Conservation (phyloP, 345 rosid genomes). For the Salix viminalis region DNA sequence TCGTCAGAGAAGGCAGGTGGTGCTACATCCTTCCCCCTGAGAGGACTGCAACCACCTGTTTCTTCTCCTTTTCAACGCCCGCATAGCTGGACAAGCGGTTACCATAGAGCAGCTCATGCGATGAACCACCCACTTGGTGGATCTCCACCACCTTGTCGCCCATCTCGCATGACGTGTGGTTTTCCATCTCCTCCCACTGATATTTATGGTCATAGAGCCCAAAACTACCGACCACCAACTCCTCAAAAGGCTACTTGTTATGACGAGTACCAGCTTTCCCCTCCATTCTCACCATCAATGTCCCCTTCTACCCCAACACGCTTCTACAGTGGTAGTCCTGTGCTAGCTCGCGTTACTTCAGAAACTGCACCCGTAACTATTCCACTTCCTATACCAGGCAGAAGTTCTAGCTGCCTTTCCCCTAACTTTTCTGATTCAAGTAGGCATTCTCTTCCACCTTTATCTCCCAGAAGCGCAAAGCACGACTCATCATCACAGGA, state of each 20-base stretch:
- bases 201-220: conserved; percentile 34
- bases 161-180: conserved; percentile 39
- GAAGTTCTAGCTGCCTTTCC: conserved; percentile 50
- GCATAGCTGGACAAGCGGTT: conserved; percentile 93
- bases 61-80: conserved; percentile 60
- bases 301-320: conserved; percentile 65
- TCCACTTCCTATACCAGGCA: conserved; percentile 47
- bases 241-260: conserved; percentile 30
- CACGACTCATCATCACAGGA: conserved; percentile 74
- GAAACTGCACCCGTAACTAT: conserved; percentile 85
- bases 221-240: conserved; percentile 30
- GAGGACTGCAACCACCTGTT: conserved; percentile 48
- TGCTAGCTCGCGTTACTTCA: conserved; percentile 37
- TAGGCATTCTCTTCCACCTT: conserved; percentile 75
- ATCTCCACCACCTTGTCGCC: conserved; percentile 51
- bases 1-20: conserved; percentile 49
- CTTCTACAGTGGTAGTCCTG: conserved; percentile 36
- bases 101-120: conserved; percentile 46
- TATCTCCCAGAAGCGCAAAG: conserved; percentile 70
- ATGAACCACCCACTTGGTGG: conserved; percentile 41
- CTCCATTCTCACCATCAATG: conserved; percentile 75
- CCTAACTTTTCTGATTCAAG: conserved; percentile 78
- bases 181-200: conserved; percentile 48
- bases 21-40: conserved; percentile 53
- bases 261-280: conserved; percentile 78